Conservation (phyloP, 1,139 yeast genomes). For the Magnusiomyces tetraspermus region DNA sequence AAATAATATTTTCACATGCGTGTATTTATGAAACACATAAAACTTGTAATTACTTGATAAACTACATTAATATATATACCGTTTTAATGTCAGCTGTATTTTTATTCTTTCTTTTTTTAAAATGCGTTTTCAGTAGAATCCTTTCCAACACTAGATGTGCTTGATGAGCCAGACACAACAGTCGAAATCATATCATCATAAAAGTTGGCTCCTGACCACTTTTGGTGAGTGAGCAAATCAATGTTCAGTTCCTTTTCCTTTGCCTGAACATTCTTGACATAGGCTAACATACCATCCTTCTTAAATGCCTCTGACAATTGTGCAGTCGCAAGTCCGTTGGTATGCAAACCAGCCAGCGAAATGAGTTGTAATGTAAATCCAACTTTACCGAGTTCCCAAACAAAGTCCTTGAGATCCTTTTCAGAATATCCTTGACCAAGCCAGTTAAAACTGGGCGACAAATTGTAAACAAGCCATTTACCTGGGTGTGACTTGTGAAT, state of each 20-base stretch:
- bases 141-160: constrained; percentile 40
- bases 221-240: constrained; percentile 49
- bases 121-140: constrained; percentile 39
- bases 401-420: constrained; percentile 39
- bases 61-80: no score
- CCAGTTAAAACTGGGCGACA: constrained; percentile 55
- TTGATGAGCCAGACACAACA: constrained; percentile 40
- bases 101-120: no score
- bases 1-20: no score
- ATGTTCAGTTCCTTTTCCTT: constrained; percentile 39
- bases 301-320: constrained; percentile 41
- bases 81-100: no score
- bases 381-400: constrained; percentile 45
- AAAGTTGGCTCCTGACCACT: constrained; percentile 52
- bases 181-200: constrained; percentile 39
- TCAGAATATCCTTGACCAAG: constrained; percentile 44
- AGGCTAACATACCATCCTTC: constrained; percentile 47
- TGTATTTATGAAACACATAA: no score
- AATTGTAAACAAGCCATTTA: constrained; percentile 48
- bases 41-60: no score
- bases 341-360: constrained; percentile 48
- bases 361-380: constrained; percentile 48
- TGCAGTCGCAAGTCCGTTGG: constrained; percentile 44
- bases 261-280: constrained; percentile 43
- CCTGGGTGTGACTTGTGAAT: constrained; percentile 43